phyloP scores from a whole-genome alignment of 805 yeast genomes.

The Hanseniaspora lachancei region DNA sequence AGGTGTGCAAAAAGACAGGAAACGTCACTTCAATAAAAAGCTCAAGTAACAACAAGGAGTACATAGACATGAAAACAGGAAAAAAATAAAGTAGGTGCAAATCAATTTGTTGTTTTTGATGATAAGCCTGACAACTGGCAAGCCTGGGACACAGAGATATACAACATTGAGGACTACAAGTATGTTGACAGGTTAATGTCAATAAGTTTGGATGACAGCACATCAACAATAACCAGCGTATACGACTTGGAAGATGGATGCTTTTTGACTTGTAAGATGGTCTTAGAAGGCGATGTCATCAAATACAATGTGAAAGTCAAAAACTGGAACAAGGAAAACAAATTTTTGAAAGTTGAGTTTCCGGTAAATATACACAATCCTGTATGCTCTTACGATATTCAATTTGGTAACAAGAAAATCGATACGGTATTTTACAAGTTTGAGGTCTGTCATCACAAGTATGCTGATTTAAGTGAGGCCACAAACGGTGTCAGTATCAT shows the following conservation, averaged over 20 bases:
- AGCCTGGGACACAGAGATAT: constrained; percentile 96
- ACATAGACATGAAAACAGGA: constrained; percentile 46
- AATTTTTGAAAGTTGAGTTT: constrained; percentile 87
- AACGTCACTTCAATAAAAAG: constrained; percentile 54
- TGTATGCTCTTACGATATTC: constrained; percentile 79
- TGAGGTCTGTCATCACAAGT: constrained; percentile 89
- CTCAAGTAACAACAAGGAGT: constrained; percentile 36
- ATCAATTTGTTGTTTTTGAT: constrained; percentile 68
- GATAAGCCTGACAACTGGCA: constrained; percentile 87
- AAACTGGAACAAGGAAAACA: constrained; percentile 72
- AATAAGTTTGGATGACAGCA: constrained; percentile 26
- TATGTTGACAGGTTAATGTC: constrained; percentile 31
- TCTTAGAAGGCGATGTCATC: constrained; percentile 38
- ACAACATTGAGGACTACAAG: constrained; percentile 58
- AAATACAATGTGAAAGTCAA: constrained; percentile 50
- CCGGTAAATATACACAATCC: constrained; percentile 74
- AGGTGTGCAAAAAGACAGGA: constrained; percentile 43
- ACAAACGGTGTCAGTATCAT: constrained; percentile 76
- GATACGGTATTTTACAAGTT: constrained; percentile 93
- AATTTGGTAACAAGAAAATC: constrained; percentile 79
- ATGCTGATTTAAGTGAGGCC: constrained; percentile 79
- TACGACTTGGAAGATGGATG: constrained; percentile 37
- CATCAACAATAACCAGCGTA: constrained; percentile 27
- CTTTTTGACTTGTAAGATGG: constrained; percentile 54
- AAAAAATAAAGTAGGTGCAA: constrained; percentile 53